Percentiles rank a stretch among this genome's conserved stretches.
Evolutionary conservation across 345 rosid species (phyloP).

Genomic region (Chamaenerion angustifolium): DNA sequence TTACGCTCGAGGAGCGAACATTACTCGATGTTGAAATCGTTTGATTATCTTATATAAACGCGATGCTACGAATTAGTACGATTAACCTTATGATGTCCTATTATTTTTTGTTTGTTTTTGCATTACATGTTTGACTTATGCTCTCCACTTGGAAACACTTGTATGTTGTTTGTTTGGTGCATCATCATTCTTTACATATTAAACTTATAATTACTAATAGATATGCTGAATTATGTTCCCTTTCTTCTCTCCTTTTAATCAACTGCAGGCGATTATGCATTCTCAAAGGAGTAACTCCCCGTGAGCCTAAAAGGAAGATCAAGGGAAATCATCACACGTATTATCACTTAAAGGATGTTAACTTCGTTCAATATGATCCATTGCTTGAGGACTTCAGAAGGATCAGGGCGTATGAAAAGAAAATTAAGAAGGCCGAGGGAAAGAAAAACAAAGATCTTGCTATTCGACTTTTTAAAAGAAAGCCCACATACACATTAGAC

Average conservation of each 20-base stretch:
- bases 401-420: constrained; percentile 52
- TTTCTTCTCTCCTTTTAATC: neutral
- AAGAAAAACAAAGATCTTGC: constrained; percentile 74
- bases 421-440: constrained; percentile 67
- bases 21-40: no score
- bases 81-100: no score
- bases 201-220: neutral
- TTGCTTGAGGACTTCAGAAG: constrained; percentile 81
- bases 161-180: no score
- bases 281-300: constrained; percentile 73
- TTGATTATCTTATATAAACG: no score
- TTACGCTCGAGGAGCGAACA: no score
- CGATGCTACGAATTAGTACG: no score
- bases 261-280: constrained; percentile 61
- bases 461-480: constrained; percentile 39
- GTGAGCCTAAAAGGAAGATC: constrained; percentile 91
- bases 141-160: no score
- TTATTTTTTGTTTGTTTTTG: no score
- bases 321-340: constrained; percentile 91
- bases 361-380: constrained; percentile 75
- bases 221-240: neutral
- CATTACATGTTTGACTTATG: no score
- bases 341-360: constrained; percentile 81
- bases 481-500: constrained; percentile 59
- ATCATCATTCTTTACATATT: no score